Base-by-base conservation (phyloP, 495 filamentous ascomycete species). In the Hamigera avellanea region DNA sequence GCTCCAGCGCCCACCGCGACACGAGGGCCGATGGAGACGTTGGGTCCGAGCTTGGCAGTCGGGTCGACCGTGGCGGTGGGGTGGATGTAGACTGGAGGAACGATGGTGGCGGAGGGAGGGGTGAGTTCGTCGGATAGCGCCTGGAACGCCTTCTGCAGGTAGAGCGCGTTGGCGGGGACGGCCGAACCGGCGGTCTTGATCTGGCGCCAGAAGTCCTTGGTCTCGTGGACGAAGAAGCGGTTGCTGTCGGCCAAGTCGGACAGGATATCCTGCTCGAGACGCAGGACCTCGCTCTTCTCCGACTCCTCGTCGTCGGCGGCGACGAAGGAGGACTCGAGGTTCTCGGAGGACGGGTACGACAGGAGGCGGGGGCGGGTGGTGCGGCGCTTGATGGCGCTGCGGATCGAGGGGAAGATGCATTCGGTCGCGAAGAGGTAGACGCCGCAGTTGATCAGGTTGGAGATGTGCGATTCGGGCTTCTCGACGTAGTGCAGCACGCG, bases 201-300 rank as follows among this genome's bases (percentile, higher is more conserved):
- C 70, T 99, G 91, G 38, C 91, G 88, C 91, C 91, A 99, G 66
- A 99, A 99, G 53, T 95, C 91, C 65, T 94, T 93, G 30, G 91
- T 96, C 64, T 99, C 91, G 59, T 94, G 81, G 14, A 96, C 93
- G 60, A 84, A 99, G 72, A 99, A 99, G 53, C 91, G 86, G 57
- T 93, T 88, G 74, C 78, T 93, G 64, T 99, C 91, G 25, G 91
- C 89, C 47, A 99, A 76, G 49, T 95, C 89, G 35, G 86, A 82
- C 26, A 99, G 78, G 41, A 99, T 95, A 53, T 99, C 91, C 59
- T 99, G 91, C 66, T 99, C 91, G 33, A 99, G 72, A 25, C 91
- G 85, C 37, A 99, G 80, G 17, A 94, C 85, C 44, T 94, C 85
- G 59, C 73, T 91, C 64, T 81, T 76, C 52, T 76, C 70, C 41